Conservation (phyloP, 2,329 filamentous ascomycete species). For the Aquanectria penicillioides region DNA sequence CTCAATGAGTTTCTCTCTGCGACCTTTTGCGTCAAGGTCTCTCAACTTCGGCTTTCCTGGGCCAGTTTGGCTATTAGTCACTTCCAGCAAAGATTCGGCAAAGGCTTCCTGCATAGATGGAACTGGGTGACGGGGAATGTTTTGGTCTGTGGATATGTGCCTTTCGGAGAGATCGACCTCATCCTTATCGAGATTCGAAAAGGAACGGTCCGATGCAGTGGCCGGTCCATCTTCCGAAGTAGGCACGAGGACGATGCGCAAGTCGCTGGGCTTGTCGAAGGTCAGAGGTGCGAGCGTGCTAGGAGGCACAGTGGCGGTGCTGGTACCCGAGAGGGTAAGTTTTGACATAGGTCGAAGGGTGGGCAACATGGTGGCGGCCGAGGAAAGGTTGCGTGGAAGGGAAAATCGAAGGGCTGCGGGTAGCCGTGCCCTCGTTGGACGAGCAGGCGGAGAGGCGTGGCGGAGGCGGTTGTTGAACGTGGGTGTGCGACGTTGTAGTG, state of each 20-base stretch:
- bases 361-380: constrained; percentile 35
- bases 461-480: background rate
- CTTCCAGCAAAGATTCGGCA: constrained; percentile 82
- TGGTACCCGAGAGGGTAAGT: constrained; percentile 34
- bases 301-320: constrained; percentile 43
- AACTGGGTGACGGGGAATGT: constrained; percentile 70
- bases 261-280: constrained; percentile 39
- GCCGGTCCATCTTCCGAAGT: constrained; percentile 31
- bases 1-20: constrained; percentile 75
- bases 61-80: constrained; percentile 58
- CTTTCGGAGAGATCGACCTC: constrained; percentile 20
- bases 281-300: constrained; percentile 44
- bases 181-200: constrained; percentile 28
- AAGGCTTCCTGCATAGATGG: constrained; percentile 82
- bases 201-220: constrained; percentile 18
- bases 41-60: constrained; percentile 61
- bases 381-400: constrained; percentile 12
- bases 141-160: constrained; percentile 32
- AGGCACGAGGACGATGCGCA: constrained; percentile 45
- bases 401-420: constrained; percentile 24
- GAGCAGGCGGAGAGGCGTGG: constrained; percentile 18
- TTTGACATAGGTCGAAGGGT: constrained; percentile 38
- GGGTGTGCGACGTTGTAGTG: constrained; percentile 20
- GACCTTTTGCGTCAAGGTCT: constrained; percentile 66
- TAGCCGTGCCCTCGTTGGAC: constrained; percentile 25